These are phyloP conservation scores for Euphorbia celastroides DNA, from an alignment of 441 rosid species.

Conservation along the genomic window DNA sequence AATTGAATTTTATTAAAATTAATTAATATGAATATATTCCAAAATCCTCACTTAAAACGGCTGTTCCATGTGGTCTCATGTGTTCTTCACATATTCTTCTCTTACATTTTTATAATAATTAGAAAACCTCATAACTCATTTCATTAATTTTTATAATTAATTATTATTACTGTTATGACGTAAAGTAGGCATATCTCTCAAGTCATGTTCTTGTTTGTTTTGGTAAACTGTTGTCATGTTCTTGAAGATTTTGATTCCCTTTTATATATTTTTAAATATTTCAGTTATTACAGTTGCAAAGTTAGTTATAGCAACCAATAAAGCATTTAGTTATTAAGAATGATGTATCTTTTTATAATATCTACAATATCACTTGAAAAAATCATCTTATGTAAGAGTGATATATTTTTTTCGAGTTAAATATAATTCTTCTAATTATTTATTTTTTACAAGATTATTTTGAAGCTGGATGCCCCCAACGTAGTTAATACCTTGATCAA, in stretches of 20 bases:
- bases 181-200: constrained; percentile 9
- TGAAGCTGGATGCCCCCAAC: too few species aligned
- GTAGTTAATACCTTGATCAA: too few species aligned
- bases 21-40: constrained; percentile 9
- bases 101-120: background rate
- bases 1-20: background rate
- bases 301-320: constrained; percentile 20
- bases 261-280: background rate
- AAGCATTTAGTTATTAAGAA: too few species aligned
- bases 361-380: too few species aligned
- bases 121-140: background rate
- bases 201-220: constrained; percentile 27
- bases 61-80: constrained; percentile 47
- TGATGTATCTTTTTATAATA: too few species aligned
- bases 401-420: too few species aligned
- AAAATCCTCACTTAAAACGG: constrained; percentile 10
- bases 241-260: constrained; percentile 28
- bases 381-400: too few species aligned
- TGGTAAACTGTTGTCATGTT: constrained; percentile 27
- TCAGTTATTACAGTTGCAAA: constrained; percentile 31
- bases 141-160: background rate
- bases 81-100: constrained; percentile 20
- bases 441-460: too few species aligned
- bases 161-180: background rate
- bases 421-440: too few species aligned